Percentiles rank a stretch among this genome's conserved stretches.
Evolutionary conservation across 176 grass and related monocot genomes (phyloP).

Genomic region (Cenchrus americanus): DNA sequence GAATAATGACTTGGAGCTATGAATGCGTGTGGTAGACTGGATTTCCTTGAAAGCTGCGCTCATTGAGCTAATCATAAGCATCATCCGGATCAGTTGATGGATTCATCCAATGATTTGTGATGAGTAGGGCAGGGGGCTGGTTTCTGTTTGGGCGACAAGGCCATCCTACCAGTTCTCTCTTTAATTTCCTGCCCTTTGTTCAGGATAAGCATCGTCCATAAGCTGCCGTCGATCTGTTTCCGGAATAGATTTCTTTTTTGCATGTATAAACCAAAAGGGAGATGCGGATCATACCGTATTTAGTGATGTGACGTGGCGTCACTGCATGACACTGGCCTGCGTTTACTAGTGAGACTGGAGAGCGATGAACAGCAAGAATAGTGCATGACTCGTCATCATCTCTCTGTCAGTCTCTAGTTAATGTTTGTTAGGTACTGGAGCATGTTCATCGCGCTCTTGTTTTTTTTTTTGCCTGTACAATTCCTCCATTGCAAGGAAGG

Average conservation of each 20-base stretch:
- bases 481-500: background rate
- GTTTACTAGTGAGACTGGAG: conserved; percentile 30
- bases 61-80: conserved; percentile 25
- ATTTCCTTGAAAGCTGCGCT: background rate
- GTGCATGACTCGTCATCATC: background rate
- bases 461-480: background rate
- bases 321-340: conserved; percentile 1
- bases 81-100: background rate
- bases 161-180: conserved; percentile 5
- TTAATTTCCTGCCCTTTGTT: background rate
- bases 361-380: background rate
- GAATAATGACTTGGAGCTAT: background rate
- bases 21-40: background rate
- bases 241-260: too few relatives aligned
- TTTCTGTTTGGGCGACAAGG: conserved; percentile 40
- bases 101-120: conserved; percentile 8
- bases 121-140: conserved; percentile 6
- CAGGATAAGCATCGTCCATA: background rate
- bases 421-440: background rate
- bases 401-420: background rate
- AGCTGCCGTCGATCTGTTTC: too few relatives aligned
- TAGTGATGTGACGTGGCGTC: conserved; percentile 34
- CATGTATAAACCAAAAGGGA: background rate
- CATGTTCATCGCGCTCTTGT: conserved; percentile 2
- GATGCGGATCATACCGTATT: conserved; percentile 16